Percentiles rank a stretch among this genome's conserved stretches.
These are phyloP conservation scores for Verbena officinalis DNA, from an alignment of 257 asterid species.

Conservation along the genomic window DNA sequence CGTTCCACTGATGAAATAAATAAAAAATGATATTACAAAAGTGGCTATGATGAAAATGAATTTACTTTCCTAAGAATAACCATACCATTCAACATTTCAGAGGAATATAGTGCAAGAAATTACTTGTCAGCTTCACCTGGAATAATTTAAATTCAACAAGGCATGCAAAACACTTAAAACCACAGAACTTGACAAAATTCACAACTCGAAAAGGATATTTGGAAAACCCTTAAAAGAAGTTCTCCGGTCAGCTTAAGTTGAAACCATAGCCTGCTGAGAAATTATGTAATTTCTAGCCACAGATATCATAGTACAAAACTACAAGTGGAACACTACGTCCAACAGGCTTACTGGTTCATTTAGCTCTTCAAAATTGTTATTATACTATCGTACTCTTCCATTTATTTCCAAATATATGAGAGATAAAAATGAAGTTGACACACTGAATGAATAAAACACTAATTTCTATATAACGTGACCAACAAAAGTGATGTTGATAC, in stretches of 20 bases:
- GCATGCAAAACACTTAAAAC: constrained; percentile 20
- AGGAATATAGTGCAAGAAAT: not conserved
- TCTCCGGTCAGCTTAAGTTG: constrained; percentile 6
- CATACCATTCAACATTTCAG: not conserved
- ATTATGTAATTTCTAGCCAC: not conserved
- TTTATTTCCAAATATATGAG: not conserved
- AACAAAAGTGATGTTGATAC: constrained; percentile 28
- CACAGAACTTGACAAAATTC: constrained; percentile 10
- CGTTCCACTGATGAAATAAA: constrained; percentile 62
- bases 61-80: not conserved
- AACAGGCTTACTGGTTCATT: not conserved
- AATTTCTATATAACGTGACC: not conserved
- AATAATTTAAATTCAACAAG: constrained; percentile 6
- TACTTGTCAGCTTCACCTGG: constrained; percentile 2
- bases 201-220: not conserved
- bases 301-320: not conserved
- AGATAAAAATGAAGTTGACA: not conserved
- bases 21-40: not conserved
- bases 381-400: not conserved
- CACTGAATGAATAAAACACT: constrained; percentile 9
- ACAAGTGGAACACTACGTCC: not conserved
- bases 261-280: not conserved
- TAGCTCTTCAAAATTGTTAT: not conserved
- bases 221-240: not conserved
- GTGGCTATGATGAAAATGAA: constrained; percentile 1